A percentile compares a stretch with the other conserved stretches of the same genome.
phyloP scores from a whole-genome alignment of 176 grass and related monocot genomes.

The Lolium perenne region DNA sequence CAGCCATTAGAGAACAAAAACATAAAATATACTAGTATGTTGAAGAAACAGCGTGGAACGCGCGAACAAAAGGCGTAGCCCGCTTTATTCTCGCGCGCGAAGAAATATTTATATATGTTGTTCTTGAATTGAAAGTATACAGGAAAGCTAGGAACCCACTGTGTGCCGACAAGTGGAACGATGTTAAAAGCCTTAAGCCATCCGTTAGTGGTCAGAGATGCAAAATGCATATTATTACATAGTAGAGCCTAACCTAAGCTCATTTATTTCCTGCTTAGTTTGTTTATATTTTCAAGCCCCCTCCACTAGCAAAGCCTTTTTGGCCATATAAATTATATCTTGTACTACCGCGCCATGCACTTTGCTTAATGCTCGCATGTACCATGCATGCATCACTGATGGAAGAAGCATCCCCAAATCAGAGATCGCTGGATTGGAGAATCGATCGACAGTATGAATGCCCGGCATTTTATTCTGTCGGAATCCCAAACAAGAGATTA shows the following conservation, averaged over 20 bases:
- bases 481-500: conserved; percentile 33
- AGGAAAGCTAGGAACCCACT: conserved; percentile 17
- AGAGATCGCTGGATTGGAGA: conserved; percentile 51
- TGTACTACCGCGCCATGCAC: conserved; percentile 48
- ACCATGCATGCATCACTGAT: conserved; percentile 40
- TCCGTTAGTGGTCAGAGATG: conserved; percentile 61
- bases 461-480: conserved; percentile 57
- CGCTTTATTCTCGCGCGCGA: conserved; percentile 50
- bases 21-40: conserved; percentile 49
- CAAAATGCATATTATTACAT: conserved; percentile 45
- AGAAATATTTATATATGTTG: conserved; percentile 34
- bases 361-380: conserved; percentile 56
- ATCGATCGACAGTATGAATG: conserved; percentile 48
- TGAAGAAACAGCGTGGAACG: conserved; percentile 45
- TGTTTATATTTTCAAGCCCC: conserved; percentile 41
- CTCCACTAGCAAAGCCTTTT: conserved; percentile 55
- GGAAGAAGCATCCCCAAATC: conserved; percentile 48
- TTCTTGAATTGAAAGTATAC: conserved; percentile 36
- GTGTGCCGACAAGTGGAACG: conserved; percentile 50
- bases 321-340: conserved; percentile 59
- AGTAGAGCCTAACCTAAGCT: conserved; percentile 52
- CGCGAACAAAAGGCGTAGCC: conserved; percentile 13
- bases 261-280: conserved; percentile 26
- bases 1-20: conserved; percentile 39
- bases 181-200: conserved; percentile 54